phyloP scores from a whole-genome alignment of 441 rosid genomes.

The Omphalea diandra region DNA sequence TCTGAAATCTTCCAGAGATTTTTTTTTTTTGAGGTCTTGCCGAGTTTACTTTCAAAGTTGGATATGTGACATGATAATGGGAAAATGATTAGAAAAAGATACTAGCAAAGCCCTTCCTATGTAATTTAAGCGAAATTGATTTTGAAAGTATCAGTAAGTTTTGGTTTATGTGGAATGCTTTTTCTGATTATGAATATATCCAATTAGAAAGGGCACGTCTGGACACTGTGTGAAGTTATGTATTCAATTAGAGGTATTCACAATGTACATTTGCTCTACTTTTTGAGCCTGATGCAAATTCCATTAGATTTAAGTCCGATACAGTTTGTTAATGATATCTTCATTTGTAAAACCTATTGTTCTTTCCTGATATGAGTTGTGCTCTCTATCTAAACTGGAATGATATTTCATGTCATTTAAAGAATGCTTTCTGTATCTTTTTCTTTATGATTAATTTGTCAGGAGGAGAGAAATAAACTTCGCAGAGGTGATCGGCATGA shows the following conservation, averaged over 20 bases:
- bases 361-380: neutral
- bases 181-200: neutral
- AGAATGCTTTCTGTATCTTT: constrained; percentile 25
- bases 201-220: neutral
- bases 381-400: constrained; percentile 6
- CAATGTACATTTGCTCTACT: neutral
- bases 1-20: neutral
- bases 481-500: constrained; percentile 62
- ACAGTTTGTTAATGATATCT: constrained; percentile 6
- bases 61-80: neutral
- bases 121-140: neutral
- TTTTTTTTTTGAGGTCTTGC: neutral
- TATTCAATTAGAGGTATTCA: neutral
- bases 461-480: constrained; percentile 88
- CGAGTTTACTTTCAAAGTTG: neutral
- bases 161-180: neutral
- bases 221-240: neutral
- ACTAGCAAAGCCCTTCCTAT: neutral
- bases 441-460: constrained; percentile 35
- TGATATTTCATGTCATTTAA: constrained; percentile 20
- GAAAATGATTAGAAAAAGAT: neutral
- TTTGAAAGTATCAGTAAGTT: neutral
- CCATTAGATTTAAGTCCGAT: neutral
- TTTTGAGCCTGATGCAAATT: neutral
- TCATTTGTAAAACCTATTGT: neutral